phyloP scores from a whole-genome alignment of 441 rosid species.

The Populus hybrid region DNA sequence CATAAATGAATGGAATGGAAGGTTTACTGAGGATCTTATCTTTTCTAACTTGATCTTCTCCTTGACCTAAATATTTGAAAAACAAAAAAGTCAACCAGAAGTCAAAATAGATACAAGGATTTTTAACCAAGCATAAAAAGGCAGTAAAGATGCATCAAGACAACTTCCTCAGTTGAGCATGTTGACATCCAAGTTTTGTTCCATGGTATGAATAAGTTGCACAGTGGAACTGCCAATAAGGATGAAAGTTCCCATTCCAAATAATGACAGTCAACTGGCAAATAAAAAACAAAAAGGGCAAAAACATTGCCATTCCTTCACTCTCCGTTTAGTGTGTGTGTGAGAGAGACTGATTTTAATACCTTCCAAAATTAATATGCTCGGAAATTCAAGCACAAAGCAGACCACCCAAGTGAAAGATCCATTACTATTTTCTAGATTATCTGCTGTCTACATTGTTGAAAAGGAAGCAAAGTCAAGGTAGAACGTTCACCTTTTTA shows the following conservation, averaged over 20 bases:
- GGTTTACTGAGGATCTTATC: conserved; percentile 69
- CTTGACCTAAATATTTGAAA: conserved; percentile 39
- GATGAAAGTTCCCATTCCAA: not conserved
- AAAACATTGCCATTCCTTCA: not conserved
- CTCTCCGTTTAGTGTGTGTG: not conserved
- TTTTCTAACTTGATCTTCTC: conserved; percentile 51
- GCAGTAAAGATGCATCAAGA: not conserved
- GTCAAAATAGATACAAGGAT: not conserved
- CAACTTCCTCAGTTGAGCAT: not conserved
- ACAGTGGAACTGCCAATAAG: not conserved
- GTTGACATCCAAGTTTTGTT: no score
- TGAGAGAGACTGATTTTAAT: not conserved
- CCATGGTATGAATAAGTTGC: no score
- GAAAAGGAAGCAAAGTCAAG: not conserved
- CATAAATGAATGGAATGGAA: conserved; percentile 59
- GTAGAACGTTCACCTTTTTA: conserved; percentile 41
- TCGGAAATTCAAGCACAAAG: not conserved
- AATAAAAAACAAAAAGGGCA: not conserved
- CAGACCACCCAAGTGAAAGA: not conserved
- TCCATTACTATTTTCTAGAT: not conserved
- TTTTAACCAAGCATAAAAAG: not conserved
- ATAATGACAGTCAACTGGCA: not conserved
- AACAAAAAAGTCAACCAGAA: conserved; percentile 4
- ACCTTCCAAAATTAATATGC: not conserved
- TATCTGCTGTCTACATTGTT: not conserved